Base-by-base conservation (phyloP, 163 green algal species). In the Chloromonas sp. region DNA sequence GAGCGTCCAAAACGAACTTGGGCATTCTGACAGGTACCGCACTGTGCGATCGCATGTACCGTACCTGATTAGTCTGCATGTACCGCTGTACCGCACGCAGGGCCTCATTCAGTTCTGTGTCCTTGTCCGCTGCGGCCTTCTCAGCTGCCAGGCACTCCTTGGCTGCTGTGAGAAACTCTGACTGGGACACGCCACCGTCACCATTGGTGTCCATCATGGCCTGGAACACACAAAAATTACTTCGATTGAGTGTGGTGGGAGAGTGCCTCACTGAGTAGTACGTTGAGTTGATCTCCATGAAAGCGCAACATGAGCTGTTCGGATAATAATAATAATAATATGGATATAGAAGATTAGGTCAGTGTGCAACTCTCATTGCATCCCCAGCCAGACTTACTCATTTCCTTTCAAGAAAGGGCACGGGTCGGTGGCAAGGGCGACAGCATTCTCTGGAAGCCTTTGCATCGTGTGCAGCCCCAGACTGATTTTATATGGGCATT, bases 141-240 rank as follows among this genome's bases (percentile, higher is more conserved):
- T 88, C 81, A n/a, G 82, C 82, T 2, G 71, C 82, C 71, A 84
- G 78, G 70, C 85, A 88, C 66, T 86, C 85, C 70, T 86, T 86
- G 70, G 85, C 85, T 5, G 85, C 85, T 0, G 1, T 60, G 66
- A 88, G 85, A 71, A 88, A 82, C 78, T 88, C 85, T 3, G 84
- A 82, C 15, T 82, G 82, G 36, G 15, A 77, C 60, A 86, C 82
- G 57, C 82, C 60, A 70, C 85, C 85, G 66, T 88, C 82, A 2
- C 82, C 85, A 61, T 88, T 82, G 36, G 86, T 82, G 79, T 88
- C 85, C 60, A 88, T 82, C 60, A 88, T 82, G 0, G 77, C 76
- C 85, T 88, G 85, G 36, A 36, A 36, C 36, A 36, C 36, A 36
- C 36, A 36, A 36, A 36, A 36, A 36, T 36, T 36, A 36, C 36